These are phyloP conservation scores for Holtermanniella nyarrowii DNA, from an alignment of 768 basidiomycete genomes.

Conservation along the genomic window DNA sequence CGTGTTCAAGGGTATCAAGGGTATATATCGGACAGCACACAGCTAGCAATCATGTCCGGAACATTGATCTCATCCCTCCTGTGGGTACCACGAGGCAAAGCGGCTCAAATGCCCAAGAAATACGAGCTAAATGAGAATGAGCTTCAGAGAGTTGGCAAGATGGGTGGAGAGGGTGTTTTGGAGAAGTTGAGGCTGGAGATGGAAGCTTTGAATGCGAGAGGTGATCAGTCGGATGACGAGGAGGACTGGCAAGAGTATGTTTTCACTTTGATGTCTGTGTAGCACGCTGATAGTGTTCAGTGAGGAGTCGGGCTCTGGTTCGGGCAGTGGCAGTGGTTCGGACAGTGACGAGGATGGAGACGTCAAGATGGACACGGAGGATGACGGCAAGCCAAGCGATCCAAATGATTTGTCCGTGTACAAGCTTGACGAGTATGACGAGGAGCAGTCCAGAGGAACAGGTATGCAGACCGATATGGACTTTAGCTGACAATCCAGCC, in stretches of 20 bases:
- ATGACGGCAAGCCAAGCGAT: slow-evolving; percentile 36
- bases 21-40: too few species aligned
- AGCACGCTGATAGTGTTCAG: background rate
- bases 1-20: too few species aligned
- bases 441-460: slow-evolving; percentile 50
- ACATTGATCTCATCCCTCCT: slow-evolving; percentile 38
- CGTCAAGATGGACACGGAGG: slow-evolving; percentile 19
- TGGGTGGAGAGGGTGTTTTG: slow-evolving; percentile 80
- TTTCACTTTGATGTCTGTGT: slow-evolving; percentile 3
- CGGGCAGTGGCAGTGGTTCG: background rate
- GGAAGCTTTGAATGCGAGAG: slow-evolving; percentile 61
- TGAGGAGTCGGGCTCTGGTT: background rate
- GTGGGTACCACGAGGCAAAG: slow-evolving; percentile 71
- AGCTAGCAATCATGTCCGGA: too few species aligned
- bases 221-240: slow-evolving; percentile 56
- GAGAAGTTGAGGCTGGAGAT: slow-evolving; percentile 75
- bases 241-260: slow-evolving; percentile 76
- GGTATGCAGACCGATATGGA: slow-evolving; percentile 24
- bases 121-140: slow-evolving; percentile 87
- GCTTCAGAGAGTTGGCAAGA: slow-evolving; percentile 73
- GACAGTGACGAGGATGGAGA: slow-evolving; percentile 9
- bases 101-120: slow-evolving; percentile 64
- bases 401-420: slow-evolving; percentile 72
- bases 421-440: slow-evolving; percentile 83
- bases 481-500: slow-evolving; percentile 18